Evolutionary conservation across 139 green algal genomes (phyloP).

Genomic region (Choricystis sp.): DNA sequence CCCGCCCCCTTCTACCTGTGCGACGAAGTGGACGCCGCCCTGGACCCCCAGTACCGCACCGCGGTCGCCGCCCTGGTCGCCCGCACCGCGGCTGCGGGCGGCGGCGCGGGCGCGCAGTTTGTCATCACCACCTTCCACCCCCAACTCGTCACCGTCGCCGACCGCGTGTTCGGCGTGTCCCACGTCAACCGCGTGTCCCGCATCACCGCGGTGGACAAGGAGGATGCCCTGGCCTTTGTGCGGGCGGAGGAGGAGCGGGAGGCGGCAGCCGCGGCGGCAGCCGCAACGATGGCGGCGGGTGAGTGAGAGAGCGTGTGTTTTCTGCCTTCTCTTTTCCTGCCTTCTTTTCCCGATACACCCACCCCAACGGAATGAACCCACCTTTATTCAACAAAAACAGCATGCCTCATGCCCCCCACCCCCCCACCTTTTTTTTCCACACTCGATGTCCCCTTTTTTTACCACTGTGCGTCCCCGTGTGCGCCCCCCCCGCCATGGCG

Average conservation of each 20-base stretch:
- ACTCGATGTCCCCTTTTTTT: too few species aligned
- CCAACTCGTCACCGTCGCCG: constrained; percentile 60
- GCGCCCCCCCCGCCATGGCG: too few species aligned
- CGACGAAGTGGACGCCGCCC: constrained; percentile 96
- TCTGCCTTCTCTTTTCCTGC: constrained; percentile 9
- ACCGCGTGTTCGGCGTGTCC: constrained; percentile 79
- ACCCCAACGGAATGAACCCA: not conserved
- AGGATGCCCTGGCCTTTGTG: constrained; percentile 67
- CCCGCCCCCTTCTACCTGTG: constrained; percentile 98
- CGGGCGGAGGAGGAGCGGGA: constrained; percentile 26
- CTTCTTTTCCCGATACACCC: not conserved
- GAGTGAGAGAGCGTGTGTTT: not conserved
- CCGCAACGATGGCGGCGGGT: not conserved
- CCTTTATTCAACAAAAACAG: too few species aligned
- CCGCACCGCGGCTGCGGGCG: constrained; percentile 27
- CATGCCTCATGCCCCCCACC: not conserved
- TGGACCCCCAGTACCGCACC: constrained; percentile 84
- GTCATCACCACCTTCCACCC: constrained; percentile 97
- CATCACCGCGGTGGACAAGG: constrained; percentile 32
- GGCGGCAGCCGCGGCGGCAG: not conserved
- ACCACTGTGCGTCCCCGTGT: too few species aligned
- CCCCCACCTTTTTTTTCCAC: constrained; percentile 2
- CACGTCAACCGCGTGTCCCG: constrained; percentile 70
- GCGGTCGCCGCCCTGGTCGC: constrained; percentile 73
- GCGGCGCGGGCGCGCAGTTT: constrained; percentile 74